Evolutionary conservation across 2,329 filamentous ascomycete genomes (phyloP).

Genomic region (Epichloe sp.): DNA sequence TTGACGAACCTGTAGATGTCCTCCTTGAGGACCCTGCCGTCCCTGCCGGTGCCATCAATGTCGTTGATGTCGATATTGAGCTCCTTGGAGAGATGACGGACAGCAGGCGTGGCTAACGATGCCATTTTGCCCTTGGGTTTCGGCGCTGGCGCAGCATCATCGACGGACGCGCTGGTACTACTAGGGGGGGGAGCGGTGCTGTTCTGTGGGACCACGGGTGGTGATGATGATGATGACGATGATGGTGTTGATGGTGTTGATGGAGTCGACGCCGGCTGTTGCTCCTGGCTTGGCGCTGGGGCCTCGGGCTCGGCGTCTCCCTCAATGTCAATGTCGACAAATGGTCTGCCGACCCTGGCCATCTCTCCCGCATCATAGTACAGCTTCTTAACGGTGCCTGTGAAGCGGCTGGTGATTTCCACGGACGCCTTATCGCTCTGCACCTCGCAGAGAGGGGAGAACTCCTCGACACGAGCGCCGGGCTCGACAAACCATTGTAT

Average conservation of each 20-base stretch:
- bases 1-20: slow-evolving; percentile 67
- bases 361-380: slow-evolving; percentile 95
- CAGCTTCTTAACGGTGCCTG: slow-evolving; percentile 89
- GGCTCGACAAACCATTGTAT: slow-evolving; percentile 99
- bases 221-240: slow-evolving; percentile 9
- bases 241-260: slow-evolving; percentile 13
- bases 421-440: slow-evolving; percentile 90
- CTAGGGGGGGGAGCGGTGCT: not conserved
- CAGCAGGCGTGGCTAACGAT: slow-evolving; percentile 77
- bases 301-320: slow-evolving; percentile 47
- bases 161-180: not conserved
- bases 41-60: slow-evolving; percentile 73
- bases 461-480: slow-evolving; percentile 90
- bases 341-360: slow-evolving; percentile 85
- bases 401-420: slow-evolving; percentile 90
- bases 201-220: not conserved
- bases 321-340: slow-evolving; percentile 90
- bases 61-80: slow-evolving; percentile 64
- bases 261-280: slow-evolving; percentile 15
- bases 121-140: slow-evolving; percentile 49
- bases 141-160: slow-evolving; percentile 8
- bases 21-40: slow-evolving; percentile 84
- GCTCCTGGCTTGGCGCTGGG: not conserved
- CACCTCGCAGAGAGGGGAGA: slow-evolving; percentile 94
- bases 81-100: slow-evolving; percentile 76